Base-by-base conservation (phyloP, 768 basidiomycete genomes). In the Phaffia tasmanica region DNA sequence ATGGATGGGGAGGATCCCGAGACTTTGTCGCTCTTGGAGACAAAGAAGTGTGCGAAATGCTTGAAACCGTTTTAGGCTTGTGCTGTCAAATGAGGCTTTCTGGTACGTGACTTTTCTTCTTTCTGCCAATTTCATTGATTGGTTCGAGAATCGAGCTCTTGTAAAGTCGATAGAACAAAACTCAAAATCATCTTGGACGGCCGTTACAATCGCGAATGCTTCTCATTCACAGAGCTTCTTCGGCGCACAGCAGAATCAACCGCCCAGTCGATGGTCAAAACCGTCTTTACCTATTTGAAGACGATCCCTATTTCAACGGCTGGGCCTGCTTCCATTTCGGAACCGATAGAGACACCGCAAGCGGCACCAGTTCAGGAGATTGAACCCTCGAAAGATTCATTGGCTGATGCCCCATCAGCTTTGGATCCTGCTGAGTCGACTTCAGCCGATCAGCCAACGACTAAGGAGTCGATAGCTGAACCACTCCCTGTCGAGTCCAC, bases 81-180 rank as follows among this genome's bases (percentile, higher is more conserved):
- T 91, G 92, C 71, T 97, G 94, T 76, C 88, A 97, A 75, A 93
- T 95, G 83, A 81, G 95, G 63, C 80, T 97, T n/a, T 89, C 88
- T 72, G 92, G 92, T 94, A 71, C 69, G 87, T 80, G n/a, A 49
- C 49, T 23, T 18, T 11, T 11, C 23, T 65, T 72, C 67, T 56
- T 32, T 60, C 7, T 65, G 59, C 46, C 27, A 53, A 14, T 9
- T 42, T 16, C 27, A 7, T 19, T 4, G 8, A 46, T 18, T 46
- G 29, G 9, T 46, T 61, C 9, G 21, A 30, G 56, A 27, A 23
- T 32, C 7, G 21, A 23, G 35, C 56, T 29, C 21, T 9, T 27
- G 51, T 53, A 53, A 62, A 48, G 23, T 42, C 46, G 6, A 62
- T 14, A 29, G 62, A 54, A 6, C 7, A 19, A 53, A 42, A 21